These are phyloP conservation scores for Sporothrix sp. DNA, from an alignment of 2,329 filamentous ascomycete species.

Conservation along the genomic window DNA sequence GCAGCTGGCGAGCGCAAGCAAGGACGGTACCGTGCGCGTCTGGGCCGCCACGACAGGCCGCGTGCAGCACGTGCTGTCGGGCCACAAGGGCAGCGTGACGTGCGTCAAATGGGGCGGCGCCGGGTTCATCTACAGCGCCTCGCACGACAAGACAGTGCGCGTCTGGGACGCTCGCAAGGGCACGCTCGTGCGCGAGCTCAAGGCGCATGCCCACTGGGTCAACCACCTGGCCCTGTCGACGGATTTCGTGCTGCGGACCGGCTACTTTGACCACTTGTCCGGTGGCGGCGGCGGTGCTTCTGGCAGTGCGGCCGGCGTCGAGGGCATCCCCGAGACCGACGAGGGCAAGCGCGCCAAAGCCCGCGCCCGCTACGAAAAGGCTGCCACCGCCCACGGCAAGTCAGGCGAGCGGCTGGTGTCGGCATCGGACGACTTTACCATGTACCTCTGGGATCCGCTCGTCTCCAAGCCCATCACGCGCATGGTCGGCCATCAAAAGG, in stretches of 20 bases:
- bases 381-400: slow-evolving; percentile 64
- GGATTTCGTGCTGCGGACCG: slow-evolving; percentile 78
- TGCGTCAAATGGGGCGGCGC: slow-evolving; percentile 95
- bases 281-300: background rate
- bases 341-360: slow-evolving; percentile 67
- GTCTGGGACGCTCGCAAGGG: slow-evolving; percentile 79
- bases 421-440: slow-evolving; percentile 81
- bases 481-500: slow-evolving; percentile 89
- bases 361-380: slow-evolving; percentile 74
- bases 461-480: slow-evolving; percentile 75
- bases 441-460: slow-evolving; percentile 87
- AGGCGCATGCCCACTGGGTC: slow-evolving; percentile 77
- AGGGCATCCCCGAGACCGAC: slow-evolving; percentile 59
- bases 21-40: slow-evolving; percentile 78
- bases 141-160: slow-evolving; percentile 86
- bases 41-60: slow-evolving; percentile 74
- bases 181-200: slow-evolving; percentile 66
- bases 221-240: slow-evolving; percentile 92
- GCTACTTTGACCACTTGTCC: slow-evolving; percentile 65
- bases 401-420: slow-evolving; percentile 79
- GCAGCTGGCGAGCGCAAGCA: slow-evolving; percentile 75
- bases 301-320: slow-evolving; percentile 42
- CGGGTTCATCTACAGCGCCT: slow-evolving; percentile 71
- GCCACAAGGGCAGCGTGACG: slow-evolving; percentile 80
- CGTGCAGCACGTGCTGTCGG: slow-evolving; percentile 73